Percentiles rank a stretch among this genome's conserved stretches.
phyloP scores from a whole-genome alignment of 2,329 filamentous ascomycete genomes.

The Curvularia eragrostidis region DNA sequence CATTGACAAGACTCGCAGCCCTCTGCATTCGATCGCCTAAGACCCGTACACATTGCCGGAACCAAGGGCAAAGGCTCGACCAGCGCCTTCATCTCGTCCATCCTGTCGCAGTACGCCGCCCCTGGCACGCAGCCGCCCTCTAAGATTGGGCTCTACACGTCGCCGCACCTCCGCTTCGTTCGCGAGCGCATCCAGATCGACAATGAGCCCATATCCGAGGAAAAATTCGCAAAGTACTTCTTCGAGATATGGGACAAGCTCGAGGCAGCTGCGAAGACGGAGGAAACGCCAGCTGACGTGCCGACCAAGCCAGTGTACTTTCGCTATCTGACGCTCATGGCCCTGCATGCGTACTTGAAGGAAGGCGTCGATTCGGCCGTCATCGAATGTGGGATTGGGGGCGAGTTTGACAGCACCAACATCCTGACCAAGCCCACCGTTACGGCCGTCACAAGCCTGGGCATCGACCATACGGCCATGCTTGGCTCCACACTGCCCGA shows the following conservation, averaged over 20 bases:
- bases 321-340: slow-evolving; percentile 86
- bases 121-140: slow-evolving; percentile 48
- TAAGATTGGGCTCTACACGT: slow-evolving; percentile 81
- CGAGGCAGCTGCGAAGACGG: slow-evolving; percentile 60
- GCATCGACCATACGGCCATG: slow-evolving; percentile 84
- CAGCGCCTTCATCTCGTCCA: slow-evolving; percentile 80
- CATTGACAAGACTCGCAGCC: slow-evolving; percentile 54
- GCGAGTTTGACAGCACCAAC: slow-evolving; percentile 92
- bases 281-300: slow-evolving; percentile 57
- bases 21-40: slow-evolving; percentile 65
- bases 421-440: slow-evolving; percentile 74
- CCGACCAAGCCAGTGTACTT: slow-evolving; percentile 87
- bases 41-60: slow-evolving; percentile 82
- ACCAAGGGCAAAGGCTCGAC: slow-evolving; percentile 96
- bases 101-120: slow-evolving; percentile 69
- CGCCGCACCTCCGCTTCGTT: slow-evolving; percentile 82
- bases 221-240: slow-evolving; percentile 76
- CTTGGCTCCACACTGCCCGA: slow-evolving; percentile 78
- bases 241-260: slow-evolving; percentile 82
- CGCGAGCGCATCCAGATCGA: slow-evolving; percentile 86
- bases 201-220: slow-evolving; percentile 71
- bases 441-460: slow-evolving; percentile 78
- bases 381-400: slow-evolving; percentile 92
- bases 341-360: slow-evolving; percentile 79
- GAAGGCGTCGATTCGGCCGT: slow-evolving; percentile 81